Percentiles rank a stretch among this genome's conserved stretches.
Conservation (phyloP, 2,329 filamentous ascomycete species). For the Aulographum hederae region DNA sequence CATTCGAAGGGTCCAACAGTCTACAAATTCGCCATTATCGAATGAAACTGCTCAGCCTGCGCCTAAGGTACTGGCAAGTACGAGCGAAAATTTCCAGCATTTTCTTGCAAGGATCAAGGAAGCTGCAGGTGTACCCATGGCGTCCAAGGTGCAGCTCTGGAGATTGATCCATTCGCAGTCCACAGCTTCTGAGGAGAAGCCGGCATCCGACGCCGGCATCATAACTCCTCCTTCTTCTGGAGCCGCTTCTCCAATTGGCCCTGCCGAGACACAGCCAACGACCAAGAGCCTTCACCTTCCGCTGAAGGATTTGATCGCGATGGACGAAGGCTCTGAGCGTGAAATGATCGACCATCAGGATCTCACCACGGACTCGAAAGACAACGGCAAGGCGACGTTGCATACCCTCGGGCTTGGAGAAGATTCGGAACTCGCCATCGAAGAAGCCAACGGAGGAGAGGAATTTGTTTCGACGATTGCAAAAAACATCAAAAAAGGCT, state of each 20-base stretch:
- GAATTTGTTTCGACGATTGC: slow-evolving; percentile 13
- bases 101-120: slow-evolving; percentile 62
- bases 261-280: neutral
- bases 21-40: too few relatives aligned
- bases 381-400: slow-evolving; percentile 55
- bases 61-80: slow-evolving; percentile 50
- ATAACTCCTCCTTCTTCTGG: slow-evolving; percentile 20
- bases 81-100: slow-evolving; percentile 48
- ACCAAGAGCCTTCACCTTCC: slow-evolving; percentile 21
- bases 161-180: slow-evolving; percentile 35
- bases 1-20: slow-evolving; percentile 63
- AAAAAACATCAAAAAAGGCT: slow-evolving; percentile 24
- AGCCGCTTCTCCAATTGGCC: neutral
- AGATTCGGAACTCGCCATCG: slow-evolving; percentile 63
- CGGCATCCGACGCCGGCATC: slow-evolving; percentile 14
- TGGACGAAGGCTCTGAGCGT: slow-evolving; percentile 45
- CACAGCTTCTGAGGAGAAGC: slow-evolving; percentile 9
- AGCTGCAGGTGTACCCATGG: slow-evolving; percentile 44
- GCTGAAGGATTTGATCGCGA: slow-evolving; percentile 40
- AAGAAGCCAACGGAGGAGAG: slow-evolving; percentile 23
- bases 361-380: slow-evolving; percentile 53
- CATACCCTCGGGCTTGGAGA: slow-evolving; percentile 48
- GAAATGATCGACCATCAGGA: slow-evolving; percentile 49
- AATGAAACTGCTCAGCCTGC: slow-evolving; percentile 43
- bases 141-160: slow-evolving; percentile 64